phyloP scores from a whole-genome alignment of 2,329 filamentous ascomycete genomes.

The Diaporthe sp. region DNA sequence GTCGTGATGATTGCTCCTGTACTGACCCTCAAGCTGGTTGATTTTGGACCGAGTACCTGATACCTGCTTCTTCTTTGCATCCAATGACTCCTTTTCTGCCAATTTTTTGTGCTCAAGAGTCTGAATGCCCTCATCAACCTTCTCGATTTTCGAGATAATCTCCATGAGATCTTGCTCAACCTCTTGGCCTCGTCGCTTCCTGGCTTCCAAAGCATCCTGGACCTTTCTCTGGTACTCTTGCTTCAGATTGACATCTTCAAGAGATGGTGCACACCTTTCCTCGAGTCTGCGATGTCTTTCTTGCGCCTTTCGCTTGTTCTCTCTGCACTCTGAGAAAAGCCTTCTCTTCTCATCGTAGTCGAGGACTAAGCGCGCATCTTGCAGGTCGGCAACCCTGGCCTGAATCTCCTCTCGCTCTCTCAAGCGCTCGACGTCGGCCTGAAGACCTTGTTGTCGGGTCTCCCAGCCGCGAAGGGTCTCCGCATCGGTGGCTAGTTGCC shows the following conservation, averaged over 20 bases:
- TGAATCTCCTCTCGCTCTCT: conserved; percentile 80
- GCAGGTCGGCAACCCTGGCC: conserved; percentile 74
- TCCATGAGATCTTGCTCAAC: conserved; percentile 67
- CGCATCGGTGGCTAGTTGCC: conserved; percentile 69
- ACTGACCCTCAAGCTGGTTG: conserved; percentile 72
- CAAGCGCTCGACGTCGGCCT: conserved; percentile 86
- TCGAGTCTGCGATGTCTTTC: conserved; percentile 73
- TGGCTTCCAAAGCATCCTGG: conserved; percentile 66
- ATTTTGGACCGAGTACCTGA: conserved; percentile 69
- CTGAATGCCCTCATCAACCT: conserved; percentile 56
- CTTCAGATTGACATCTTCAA: conserved; percentile 79
- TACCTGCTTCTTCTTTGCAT: conserved; percentile 66
- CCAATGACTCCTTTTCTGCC: conserved; percentile 65
- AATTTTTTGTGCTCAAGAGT: conserved; percentile 64
- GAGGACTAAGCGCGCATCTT: conserved; percentile 75
- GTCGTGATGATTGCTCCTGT: conserved; percentile 73
- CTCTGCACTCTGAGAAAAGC: conserved; percentile 66
- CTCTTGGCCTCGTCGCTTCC: conserved; percentile 66
- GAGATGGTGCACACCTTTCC: conserved; percentile 72
- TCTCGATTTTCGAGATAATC: conserved; percentile 57
- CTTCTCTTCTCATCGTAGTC: conserved; percentile 71
- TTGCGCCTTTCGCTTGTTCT: conserved; percentile 66
- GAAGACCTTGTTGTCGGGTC: conserved; percentile 79
- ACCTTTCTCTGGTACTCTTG: conserved; percentile 74
- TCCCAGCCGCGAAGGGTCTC: conserved; percentile 78